These are phyloP conservation scores for Phaeosphaeria sp. DNA, from an alignment of 2,329 filamentous ascomycete genomes.

Conservation along the genomic window DNA sequence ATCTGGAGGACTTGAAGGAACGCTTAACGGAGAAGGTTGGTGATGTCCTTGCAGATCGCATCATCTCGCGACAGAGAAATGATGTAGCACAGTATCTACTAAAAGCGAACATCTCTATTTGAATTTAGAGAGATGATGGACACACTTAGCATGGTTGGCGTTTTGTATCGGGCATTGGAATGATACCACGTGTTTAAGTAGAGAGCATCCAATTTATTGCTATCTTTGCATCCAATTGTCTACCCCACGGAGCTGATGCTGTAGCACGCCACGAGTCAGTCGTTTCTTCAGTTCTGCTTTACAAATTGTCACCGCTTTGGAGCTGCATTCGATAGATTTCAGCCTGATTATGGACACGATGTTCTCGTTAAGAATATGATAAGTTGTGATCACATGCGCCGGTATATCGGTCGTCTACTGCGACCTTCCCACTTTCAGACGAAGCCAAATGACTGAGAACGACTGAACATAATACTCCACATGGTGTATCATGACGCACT, in stretches of 20 bases:
- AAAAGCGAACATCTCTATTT: conserved; percentile 30
- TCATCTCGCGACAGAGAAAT: conserved; percentile 34
- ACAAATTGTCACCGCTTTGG: too few species aligned
- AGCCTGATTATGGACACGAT: not conserved
- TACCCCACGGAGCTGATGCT: not conserved
- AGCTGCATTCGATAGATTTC: too few species aligned
- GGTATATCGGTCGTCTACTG: too few species aligned
- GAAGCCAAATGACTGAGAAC: not conserved
- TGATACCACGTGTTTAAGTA: conserved; percentile 13
- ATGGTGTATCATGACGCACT: conserved; percentile 1
- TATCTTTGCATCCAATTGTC: not conserved
- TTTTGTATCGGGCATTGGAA: conserved; percentile 2
- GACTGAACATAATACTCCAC: not conserved
- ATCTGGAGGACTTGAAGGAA: conserved; percentile 50
- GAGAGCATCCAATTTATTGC: not conserved
- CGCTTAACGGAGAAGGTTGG: conserved; percentile 53
- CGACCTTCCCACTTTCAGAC: too few species aligned
- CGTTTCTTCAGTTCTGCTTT: too few species aligned
- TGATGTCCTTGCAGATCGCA: conserved; percentile 50
- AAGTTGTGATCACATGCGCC: too few species aligned
- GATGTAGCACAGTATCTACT: conserved; percentile 30
- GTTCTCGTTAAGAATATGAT: not conserved
- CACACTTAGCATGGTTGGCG: conserved; percentile 4
- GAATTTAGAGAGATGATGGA: not conserved
- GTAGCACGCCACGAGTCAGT: too few species aligned